phyloP scores from a whole-genome alignment of 352 stramenopile species.

The Pythium dissimile region DNA sequence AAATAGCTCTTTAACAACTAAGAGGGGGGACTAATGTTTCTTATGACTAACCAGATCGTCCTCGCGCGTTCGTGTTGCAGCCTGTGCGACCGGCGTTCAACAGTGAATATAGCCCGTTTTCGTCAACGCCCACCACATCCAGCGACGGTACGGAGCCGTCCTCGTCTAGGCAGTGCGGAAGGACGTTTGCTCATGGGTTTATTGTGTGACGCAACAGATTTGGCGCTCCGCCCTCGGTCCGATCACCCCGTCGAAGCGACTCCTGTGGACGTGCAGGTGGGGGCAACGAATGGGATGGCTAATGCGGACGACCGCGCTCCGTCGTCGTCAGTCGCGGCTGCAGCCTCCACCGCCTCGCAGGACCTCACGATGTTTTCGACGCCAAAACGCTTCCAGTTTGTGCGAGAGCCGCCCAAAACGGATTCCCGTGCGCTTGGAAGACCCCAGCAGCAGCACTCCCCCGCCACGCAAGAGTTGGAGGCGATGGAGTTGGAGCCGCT shows the following conservation, averaged over 20 bases:
- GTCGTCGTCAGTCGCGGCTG: conserved; percentile 19
- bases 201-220: conserved; percentile 12
- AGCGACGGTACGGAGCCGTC: background rate
- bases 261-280: conserved; percentile 19
- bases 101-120: conserved; percentile 9
- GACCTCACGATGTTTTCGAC: conserved; percentile 41
- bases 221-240: conserved; percentile 12
- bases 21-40: too few relatives aligned
- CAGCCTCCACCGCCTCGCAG: conserved; percentile 29
- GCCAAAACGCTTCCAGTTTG: conserved; percentile 77
- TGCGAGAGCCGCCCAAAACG: conserved; percentile 53
- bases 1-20: too few relatives aligned
- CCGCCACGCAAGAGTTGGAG: conserved; percentile 59
- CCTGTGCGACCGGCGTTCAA: conserved; percentile 22
- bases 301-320: background rate
- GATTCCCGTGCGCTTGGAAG: conserved; percentile 48
- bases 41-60: too few relatives aligned
- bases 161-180: too few relatives aligned
- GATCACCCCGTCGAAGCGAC: conserved; percentile 4
- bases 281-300: background rate
- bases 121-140: background rate
- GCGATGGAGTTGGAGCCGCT: conserved; percentile 75
- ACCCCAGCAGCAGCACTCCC: conserved; percentile 34
- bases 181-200: conserved; percentile 5
- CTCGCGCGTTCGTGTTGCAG: conserved; percentile 8